Evolutionary conservation across 2,329 filamentous ascomycete genomes (phyloP), one percentile per base, ranked within the genome.

Genomic region (Magnaporthiopsis rhizophila): DNA sequence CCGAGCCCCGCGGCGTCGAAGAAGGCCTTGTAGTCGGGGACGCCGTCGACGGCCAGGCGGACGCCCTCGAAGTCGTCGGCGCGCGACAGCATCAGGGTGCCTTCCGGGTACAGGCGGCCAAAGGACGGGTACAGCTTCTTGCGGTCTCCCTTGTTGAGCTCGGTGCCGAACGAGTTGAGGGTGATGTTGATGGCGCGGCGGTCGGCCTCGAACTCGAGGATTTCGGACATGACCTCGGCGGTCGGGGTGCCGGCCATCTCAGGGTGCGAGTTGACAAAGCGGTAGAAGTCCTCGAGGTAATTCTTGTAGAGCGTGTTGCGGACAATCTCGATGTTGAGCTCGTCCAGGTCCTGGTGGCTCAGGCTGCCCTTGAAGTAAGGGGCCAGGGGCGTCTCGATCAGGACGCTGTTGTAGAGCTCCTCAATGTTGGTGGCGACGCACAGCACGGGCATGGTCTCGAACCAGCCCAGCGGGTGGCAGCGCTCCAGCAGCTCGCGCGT

Each of bases 221-320:
- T 91, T 79, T 98, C 94, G 9, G 89, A 88, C 95, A 99, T 99
- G 74, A 97, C 88, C 72, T 97, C 92, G 58, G 92, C 84, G 0
- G 95, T 99, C 0, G 95, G 92, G 8, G 93, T 96, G 53, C 92
- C 91, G 53, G 85, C 83, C 79, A 98, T 89, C 58, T 96, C 94
- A 0, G 92, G 82, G 73, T 97, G 86, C 12, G 88, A 90, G 78
- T 94, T 97, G 78, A 98, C 90, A 76, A 97, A 99, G 69, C 90
- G 85, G 80, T 98, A 87, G 77, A 99, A 99, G 75, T 98, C 95
- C 76, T 99, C 95, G 9, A 99, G 85, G 75, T 99, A 99, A 82
- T 98, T 98, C 85, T 99, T 99, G 83, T 98, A 99, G 50, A 99
- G 83, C 0, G 93, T 99, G 79, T 99, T 99, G 68, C 96, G 89